Evolutionary conservation across 495 filamentous ascomycete species (phyloP).

Genomic region (Xylaria flabelliformis): DNA sequence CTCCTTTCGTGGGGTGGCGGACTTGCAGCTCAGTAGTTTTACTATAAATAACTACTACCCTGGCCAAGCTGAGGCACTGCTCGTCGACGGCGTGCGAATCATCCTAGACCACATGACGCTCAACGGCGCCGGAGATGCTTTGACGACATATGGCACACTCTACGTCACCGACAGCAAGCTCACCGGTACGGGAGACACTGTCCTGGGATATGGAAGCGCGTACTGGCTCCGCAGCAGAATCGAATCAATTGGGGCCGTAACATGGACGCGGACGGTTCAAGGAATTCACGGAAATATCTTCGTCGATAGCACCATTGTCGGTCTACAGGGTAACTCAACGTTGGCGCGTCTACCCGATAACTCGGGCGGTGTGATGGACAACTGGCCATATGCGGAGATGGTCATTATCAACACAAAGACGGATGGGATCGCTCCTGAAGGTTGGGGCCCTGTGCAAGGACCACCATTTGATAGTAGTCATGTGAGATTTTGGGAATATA

Average conservation of each 20-base stretch:
- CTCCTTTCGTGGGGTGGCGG: conserved; percentile 27
- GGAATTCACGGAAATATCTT: conserved; percentile 32
- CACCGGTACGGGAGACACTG: conserved; percentile 29
- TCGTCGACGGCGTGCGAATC: conserved; percentile 26
- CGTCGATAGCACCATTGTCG: conserved; percentile 31
- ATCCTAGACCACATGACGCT: conserved; percentile 29
- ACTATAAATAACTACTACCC: conserved; percentile 31
- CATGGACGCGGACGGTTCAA: conserved; percentile 33
- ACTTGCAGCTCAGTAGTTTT: conserved; percentile 30
- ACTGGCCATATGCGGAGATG: conserved; percentile 33
- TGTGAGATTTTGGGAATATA: conserved; percentile 30
- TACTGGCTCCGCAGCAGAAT: conserved; percentile 28
- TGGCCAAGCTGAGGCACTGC: conserved; percentile 30
- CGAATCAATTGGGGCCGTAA: conserved; percentile 20
- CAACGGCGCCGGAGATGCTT: conserved; percentile 30
- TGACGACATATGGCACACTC: conserved; percentile 32
- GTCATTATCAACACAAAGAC: conserved; percentile 28
- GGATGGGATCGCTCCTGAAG: conserved; percentile 26
- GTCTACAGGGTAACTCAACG: conserved; percentile 18
- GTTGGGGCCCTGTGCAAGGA: conserved; percentile 31
- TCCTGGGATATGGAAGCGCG: conserved; percentile 27
- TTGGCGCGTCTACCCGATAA: conserved; percentile 31
- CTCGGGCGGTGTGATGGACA: conserved; percentile 30
- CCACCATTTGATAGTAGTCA: conserved; percentile 29
- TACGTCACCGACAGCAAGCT: conserved; percentile 27